Evolutionary conservation across 495 filamentous ascomycete genomes (phyloP).

Genomic region (Aspergillus hancockii): DNA sequence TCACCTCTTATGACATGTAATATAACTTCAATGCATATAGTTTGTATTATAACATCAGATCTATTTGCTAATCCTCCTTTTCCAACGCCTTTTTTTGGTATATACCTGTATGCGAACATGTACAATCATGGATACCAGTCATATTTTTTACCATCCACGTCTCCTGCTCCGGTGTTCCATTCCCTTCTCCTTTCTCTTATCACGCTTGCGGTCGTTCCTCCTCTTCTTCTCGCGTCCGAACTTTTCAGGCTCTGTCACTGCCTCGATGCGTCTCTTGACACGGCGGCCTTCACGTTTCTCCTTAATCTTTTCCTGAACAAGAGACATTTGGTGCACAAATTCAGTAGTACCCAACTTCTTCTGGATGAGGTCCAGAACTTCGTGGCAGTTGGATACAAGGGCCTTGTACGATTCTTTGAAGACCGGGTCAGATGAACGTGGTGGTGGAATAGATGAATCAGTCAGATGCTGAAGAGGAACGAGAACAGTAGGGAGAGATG

Average conservation of each 20-base stretch:
- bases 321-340: constrained; percentile 68
- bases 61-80: constrained; percentile 12
- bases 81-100: constrained; percentile 17
- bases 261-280: constrained; percentile 82
- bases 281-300: constrained; percentile 70
- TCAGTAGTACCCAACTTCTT: constrained; percentile 78
- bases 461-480: constrained; percentile 82
- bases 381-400: constrained; percentile 66
- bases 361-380: constrained; percentile 74
- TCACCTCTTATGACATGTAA: constrained; percentile 17
- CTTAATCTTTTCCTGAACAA: constrained; percentile 67
- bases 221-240: constrained; percentile 76
- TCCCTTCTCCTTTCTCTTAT: constrained; percentile 75
- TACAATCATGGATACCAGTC: neutral
- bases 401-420: constrained; percentile 68
- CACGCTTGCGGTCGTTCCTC: constrained; percentile 83
- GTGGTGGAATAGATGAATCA: constrained; percentile 69
- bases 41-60: constrained; percentile 21
- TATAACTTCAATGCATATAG: constrained; percentile 7
- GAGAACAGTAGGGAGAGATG: constrained; percentile 64
- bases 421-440: constrained; percentile 61
- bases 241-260: constrained; percentile 77
- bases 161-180: constrained; percentile 67
- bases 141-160: constrained; percentile 57
- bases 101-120: constrained; percentile 21